These are phyloP conservation scores for Aspergillus unguis DNA, from an alignment of 2,329 filamentous ascomycete genomes.

Conservation along the genomic window DNA sequence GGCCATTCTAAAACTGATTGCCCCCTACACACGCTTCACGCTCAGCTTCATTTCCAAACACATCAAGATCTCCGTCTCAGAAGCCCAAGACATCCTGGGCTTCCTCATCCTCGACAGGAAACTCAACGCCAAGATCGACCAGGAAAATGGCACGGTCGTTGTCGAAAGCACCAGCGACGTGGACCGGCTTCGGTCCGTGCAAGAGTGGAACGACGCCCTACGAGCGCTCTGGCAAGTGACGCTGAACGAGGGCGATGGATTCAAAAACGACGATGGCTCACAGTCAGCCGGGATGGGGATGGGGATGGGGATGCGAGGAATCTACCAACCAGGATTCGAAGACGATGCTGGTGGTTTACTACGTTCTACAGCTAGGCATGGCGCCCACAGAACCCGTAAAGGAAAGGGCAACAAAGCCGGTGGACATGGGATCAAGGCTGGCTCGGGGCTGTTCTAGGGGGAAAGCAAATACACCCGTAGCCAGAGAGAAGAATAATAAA, in stretches of 20 bases:
- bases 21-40: conserved; percentile 90
- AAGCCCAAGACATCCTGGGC: conserved; percentile 93
- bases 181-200: conserved; percentile 66
- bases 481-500: not conserved
- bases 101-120: conserved; percentile 90
- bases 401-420: conserved; percentile 24
- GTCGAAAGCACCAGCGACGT: conserved; percentile 71
- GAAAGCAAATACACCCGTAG: not conserved
- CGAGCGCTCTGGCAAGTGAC: conserved; percentile 66
- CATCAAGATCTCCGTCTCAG: conserved; percentile 76
- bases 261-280: conserved; percentile 44
- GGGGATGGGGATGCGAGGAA: conserved; percentile 16
- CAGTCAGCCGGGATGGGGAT: conserved; percentile 22
- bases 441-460: conserved; percentile 7
- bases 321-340: conserved; percentile 33
- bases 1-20: conserved; percentile 86
- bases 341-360: conserved; percentile 29
- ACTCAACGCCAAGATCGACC: conserved; percentile 83
- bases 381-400: conserved; percentile 23
- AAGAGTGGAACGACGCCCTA: conserved; percentile 69
- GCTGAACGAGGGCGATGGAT: conserved; percentile 73
- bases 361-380: not conserved
- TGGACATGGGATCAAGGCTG: conserved; percentile 12
- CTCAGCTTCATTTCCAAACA: conserved; percentile 82
- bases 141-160: conserved; percentile 78